These are phyloP conservation scores for Hansenula sp. DNA, from an alignment of 1,139 yeast species.

Conservation along the genomic window DNA sequence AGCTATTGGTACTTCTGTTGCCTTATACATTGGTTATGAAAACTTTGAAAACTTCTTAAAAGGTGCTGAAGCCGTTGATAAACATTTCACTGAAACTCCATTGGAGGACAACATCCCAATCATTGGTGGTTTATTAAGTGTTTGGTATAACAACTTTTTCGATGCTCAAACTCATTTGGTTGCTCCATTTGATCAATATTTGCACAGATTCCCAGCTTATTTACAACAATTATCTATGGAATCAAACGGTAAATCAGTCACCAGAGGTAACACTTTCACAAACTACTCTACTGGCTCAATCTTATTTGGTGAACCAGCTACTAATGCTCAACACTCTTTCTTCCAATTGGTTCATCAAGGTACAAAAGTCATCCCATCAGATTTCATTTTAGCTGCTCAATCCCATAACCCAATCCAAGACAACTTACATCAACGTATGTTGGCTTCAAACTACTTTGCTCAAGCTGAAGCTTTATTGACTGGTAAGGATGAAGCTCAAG, in stretches of 20 bases:
- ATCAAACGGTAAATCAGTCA: conserved; percentile 96
- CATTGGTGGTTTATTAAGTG: conserved; percentile 87
- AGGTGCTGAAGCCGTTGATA: conserved; percentile 97
- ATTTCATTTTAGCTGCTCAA: conserved; percentile 94
- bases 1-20: conserved; percentile 94
- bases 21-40: conserved; percentile 91
- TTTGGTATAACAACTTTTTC: conserved; percentile 97
- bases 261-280: conserved; percentile 87
- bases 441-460: conserved; percentile 97
- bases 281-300: conserved; percentile 95
- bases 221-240: conserved; percentile 98
- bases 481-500: conserved; percentile 85
- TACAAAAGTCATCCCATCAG: conserved; percentile 94
- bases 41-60: conserved; percentile 86
- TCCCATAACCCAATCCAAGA: conserved; percentile 96
- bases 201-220: conserved; percentile 99
- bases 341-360: conserved; percentile 99
- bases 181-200: conserved; percentile 97
- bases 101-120: conserved; percentile 89
- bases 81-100: conserved; percentile 81
- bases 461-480: conserved; percentile 98
- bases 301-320: conserved; percentile 97
- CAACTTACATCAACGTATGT: conserved; percentile 94
- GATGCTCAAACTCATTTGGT: conserved; percentile 98
- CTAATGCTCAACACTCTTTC: conserved; percentile 98